Evolutionary conservation across 148 eudicot species (phyloP).

Genomic region (Cornus florida): DNA sequence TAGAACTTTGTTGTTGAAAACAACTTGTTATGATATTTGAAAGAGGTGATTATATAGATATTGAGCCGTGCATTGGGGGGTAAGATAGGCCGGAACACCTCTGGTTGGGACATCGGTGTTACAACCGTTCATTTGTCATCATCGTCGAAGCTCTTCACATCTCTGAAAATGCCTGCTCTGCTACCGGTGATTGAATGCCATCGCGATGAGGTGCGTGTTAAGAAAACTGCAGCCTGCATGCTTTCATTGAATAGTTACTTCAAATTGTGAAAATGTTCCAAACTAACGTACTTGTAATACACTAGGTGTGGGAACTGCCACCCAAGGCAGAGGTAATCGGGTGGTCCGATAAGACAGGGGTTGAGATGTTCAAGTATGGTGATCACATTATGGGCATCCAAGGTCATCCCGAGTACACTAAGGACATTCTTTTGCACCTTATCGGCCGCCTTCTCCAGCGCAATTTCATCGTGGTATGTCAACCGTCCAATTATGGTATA

Average conservation of each 20-base stretch:
- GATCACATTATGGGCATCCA: conserved; percentile 93
- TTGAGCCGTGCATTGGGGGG: conserved; percentile 76
- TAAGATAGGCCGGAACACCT: conserved; percentile 43
- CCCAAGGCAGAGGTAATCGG: conserved; percentile 76
- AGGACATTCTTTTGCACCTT: conserved; percentile 76
- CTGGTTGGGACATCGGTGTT: conserved; percentile 93
- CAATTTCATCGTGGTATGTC: conserved; percentile 48
- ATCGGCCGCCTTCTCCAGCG: conserved; percentile 58
- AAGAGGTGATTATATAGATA: conserved; percentile 34
- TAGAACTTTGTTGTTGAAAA: neutral
- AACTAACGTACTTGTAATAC: neutral
- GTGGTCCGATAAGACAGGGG: conserved; percentile 64
- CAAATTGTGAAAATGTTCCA: neutral
- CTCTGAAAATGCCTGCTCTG: conserved; percentile 37
- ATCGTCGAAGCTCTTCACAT: conserved; percentile 38
- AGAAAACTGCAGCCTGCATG: neutral
- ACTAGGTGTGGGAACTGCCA: conserved; percentile 72
- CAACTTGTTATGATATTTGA: neutral
- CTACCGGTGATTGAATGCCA: conserved; percentile 78
- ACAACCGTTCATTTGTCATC: conserved; percentile 48
- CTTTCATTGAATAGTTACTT: neutral
- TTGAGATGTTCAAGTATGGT: conserved; percentile 77
- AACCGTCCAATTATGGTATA: neutral
- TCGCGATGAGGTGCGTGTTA: conserved; percentile 35
- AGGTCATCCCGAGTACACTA: conserved; percentile 93